These are phyloP conservation scores for Cnidoscolus chayamansa DNA, from an alignment of 441 rosid genomes.

Conservation along the genomic window DNA sequence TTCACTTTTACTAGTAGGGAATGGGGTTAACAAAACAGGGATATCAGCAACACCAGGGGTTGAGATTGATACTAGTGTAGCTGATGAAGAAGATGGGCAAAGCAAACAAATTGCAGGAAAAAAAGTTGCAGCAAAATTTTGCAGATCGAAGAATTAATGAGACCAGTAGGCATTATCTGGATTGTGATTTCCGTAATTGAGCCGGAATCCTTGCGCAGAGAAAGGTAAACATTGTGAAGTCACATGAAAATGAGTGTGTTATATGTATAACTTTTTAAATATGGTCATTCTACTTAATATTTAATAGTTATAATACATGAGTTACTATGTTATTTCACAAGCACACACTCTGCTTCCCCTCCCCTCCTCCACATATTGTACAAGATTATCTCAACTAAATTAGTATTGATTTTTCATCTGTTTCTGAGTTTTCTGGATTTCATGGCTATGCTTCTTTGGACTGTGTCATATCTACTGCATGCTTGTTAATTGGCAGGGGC, in stretches of 20 bases:
- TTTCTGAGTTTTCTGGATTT: not conserved
- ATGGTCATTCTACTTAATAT: not conserved
- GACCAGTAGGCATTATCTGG: slow-evolving; percentile 54
- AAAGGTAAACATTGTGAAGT: slow-evolving; percentile 45
- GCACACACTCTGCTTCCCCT: no score
- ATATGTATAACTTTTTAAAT: not conserved
- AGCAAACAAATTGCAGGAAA: slow-evolving; percentile 22
- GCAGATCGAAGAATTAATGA: slow-evolving; percentile 58
- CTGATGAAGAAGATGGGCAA: slow-evolving; percentile 27
- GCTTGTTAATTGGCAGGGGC: not conserved
- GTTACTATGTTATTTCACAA: not conserved
- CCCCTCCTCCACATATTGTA: not conserved
- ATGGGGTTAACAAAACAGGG: slow-evolving; percentile 24
- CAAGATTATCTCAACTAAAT: not conserved
- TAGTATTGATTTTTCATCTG: not conserved
- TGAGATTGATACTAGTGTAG: slow-evolving; percentile 22
- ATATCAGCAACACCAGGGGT: slow-evolving; percentile 30
- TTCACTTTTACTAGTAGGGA: slow-evolving; percentile 33
- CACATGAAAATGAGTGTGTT: not conserved
- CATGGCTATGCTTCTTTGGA: no score
- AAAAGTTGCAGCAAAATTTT: slow-evolving; percentile 31
- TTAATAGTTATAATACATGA: not conserved
- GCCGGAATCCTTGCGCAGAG: slow-evolving; percentile 53
- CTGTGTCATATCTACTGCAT: not conserved
- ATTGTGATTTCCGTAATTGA: slow-evolving; percentile 61